Base-by-base conservation (phyloP, 1,139 yeast species). In the Kodamaea fungicola region DNA sequence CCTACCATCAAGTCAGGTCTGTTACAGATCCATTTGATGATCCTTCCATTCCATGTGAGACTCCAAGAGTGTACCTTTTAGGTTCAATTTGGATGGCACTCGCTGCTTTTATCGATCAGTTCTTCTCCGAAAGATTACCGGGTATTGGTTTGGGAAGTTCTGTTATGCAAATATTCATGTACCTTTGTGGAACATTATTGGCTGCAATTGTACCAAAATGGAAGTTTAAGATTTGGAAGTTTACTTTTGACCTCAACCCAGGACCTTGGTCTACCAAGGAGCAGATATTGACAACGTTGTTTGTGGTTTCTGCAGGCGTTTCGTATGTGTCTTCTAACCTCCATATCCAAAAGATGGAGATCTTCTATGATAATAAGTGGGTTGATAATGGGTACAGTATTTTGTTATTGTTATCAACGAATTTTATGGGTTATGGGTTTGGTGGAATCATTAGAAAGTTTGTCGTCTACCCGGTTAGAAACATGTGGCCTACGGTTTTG, bases 1-100 rank as follows among this genome's bases (percentile, higher is more conserved):
- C 84, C 1, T 80, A 80, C 52, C 76, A 81, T 3, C 85, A 80
- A 54, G 83, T 80, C 6, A 65, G 87, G 43, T 67, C 85, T 7
- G 74, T 77, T 23, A 64, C 79, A 22, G 72, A 70, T 35, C 76
- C 80, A 12, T 57, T 55, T 32, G 83, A 78, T 50, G 80, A 78
- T 46, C 71, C 72, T 2, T 49, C 48, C 2, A 55, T 65, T 25
- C 73, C 76, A 4, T 64, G 69, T 42, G 86, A 80, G 54, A 78
- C 85, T 2, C 46, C 75, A 32, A 67, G 85, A 52, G 76, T 78
- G 6, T 81, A 80, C 49, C 41, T 73, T 29, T 50, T 80, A 27
- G 85, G 80, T 4, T 47, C 74, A 13, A 45, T 79, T 31, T 80
- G 84, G 83, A 63, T 73, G 12, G 65, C 69, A 13, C 55, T 79